Percentiles rank a stretch among this genome's conserved stretches.
phyloP scores from a whole-genome alignment of 164 flowering plant genomes.

The Aristolochia fimbriata region DNA sequence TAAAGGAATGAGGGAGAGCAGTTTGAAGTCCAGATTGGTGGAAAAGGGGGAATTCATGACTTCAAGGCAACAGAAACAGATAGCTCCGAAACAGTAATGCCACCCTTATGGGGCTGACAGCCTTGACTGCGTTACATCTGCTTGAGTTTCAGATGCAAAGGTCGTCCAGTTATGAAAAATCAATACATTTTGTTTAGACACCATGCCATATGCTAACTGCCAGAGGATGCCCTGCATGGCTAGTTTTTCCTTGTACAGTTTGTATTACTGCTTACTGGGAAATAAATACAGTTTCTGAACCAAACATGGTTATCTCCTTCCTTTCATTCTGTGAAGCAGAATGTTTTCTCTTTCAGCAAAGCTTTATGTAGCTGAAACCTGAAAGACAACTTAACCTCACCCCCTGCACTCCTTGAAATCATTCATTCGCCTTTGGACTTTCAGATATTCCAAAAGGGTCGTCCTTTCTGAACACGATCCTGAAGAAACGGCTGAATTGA shows the following conservation, averaged over 20 bases:
- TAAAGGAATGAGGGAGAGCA: slow-evolving; percentile 19
- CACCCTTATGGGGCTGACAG: neutral
- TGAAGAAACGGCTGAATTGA: neutral
- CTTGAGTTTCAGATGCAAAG: neutral
- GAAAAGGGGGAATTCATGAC: slow-evolving; percentile 19
- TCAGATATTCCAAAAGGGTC: neutral
- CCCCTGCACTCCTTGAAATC: no score
- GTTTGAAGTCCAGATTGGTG: slow-evolving; percentile 30
- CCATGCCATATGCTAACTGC: neutral
- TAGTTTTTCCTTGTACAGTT: neutral
- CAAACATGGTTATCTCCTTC: no score
- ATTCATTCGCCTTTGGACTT: no score
- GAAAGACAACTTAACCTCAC: no score
- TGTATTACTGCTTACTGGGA: neutral
- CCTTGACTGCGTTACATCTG: no score
- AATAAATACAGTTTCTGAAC: no score
- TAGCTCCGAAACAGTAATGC: slow-evolving; percentile 3
- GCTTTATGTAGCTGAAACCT: no score
- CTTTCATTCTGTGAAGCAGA: no score
- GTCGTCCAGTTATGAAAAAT: neutral
- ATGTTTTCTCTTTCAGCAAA: no score
- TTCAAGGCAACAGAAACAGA: slow-evolving; percentile 27
- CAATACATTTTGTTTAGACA: no score
- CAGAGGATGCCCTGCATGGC: neutral
- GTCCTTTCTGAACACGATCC: neutral